These are phyloP conservation scores for Paecilomyces sp. DNA, from an alignment of 2,329 filamentous ascomycete genomes.

Conservation along the genomic window DNA sequence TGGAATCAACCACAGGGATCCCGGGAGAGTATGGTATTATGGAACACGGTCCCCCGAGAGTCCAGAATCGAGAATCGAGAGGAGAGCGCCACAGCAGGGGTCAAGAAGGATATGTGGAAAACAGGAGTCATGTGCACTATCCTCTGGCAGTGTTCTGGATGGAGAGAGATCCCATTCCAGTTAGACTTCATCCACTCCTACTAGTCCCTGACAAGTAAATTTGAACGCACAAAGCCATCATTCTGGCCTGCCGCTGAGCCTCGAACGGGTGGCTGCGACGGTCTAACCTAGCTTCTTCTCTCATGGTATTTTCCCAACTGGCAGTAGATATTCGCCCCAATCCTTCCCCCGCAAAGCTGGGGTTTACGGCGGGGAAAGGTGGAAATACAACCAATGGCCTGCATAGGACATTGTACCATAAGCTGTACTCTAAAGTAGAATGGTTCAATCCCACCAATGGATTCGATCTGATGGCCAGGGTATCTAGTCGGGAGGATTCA, in stretches of 20 bases:
- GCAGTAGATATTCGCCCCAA: not conserved
- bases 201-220: not conserved
- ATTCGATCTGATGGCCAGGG: not conserved
- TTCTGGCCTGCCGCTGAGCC: not conserved
- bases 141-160: not conserved
- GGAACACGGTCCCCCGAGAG: not conserved
- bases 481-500: not conserved
- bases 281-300: not conserved
- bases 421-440: not conserved
- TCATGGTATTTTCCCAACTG: not conserved
- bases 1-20: not conserved
- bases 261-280: not conserved
- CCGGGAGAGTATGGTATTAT: not conserved
- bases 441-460: not conserved
- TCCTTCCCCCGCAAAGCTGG: not conserved
- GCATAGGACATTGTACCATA: not conserved
- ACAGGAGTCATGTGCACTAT: not conserved
- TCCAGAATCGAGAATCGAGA: not conserved
- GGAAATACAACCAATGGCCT: not conserved
- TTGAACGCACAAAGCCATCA: not conserved
- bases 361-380: not conserved
- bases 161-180: not conserved
- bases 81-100: not conserved
- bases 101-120: not conserved
- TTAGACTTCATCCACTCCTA: not conserved